A percentile compares a stretch with the other conserved stretches of the same genome.
Evolutionary conservation across 2,329 filamentous ascomycete genomes (phyloP).

Genomic region (Fusarium humuli): DNA sequence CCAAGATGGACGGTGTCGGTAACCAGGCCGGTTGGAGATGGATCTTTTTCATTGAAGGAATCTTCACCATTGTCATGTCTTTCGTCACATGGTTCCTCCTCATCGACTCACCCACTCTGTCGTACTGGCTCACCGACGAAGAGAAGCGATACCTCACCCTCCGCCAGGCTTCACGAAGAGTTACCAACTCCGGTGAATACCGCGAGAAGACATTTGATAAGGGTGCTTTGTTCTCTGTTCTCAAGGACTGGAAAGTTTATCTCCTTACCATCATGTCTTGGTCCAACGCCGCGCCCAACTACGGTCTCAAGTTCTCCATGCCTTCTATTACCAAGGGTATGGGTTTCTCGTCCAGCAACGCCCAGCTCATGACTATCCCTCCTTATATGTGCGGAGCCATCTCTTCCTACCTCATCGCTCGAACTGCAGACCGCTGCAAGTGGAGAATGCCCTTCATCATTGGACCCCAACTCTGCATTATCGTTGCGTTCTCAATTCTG

Average conservation of each 20-base stretch:
- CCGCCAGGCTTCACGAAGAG: constrained; percentile 25
- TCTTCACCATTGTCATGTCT: constrained; percentile 50
- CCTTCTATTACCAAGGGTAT: constrained; percentile 55
- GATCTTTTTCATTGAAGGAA: constrained; percentile 46
- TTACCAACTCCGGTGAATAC: constrained; percentile 29
- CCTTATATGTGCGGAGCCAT: constrained; percentile 49
- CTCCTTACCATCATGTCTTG: constrained; percentile 55
- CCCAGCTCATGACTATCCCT: constrained; percentile 50
- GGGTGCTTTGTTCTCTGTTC: constrained; percentile 13
- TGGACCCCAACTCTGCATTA: constrained; percentile 44
- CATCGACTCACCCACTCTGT: constrained; percentile 32
- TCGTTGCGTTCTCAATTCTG: constrained; percentile 46
- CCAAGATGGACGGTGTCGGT: constrained; percentile 33
- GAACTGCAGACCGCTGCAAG: constrained; percentile 47
- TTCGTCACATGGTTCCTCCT: constrained; percentile 63
- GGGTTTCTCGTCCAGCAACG: constrained; percentile 52
- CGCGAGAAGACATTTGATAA: constrained; percentile 29
- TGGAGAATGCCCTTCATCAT: constrained; percentile 54
- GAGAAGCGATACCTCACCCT: constrained; percentile 36
- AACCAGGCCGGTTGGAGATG: constrained; percentile 40
- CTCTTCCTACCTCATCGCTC: constrained; percentile 41
- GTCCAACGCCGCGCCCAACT: constrained; percentile 53
- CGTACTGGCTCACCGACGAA: constrained; percentile 35
- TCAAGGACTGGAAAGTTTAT: constrained; percentile 51
- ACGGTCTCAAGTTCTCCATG: constrained; percentile 49